Evolutionary conservation across 306 rosid genomes (phyloP).

Genomic region (Acacia melanoxylon): DNA sequence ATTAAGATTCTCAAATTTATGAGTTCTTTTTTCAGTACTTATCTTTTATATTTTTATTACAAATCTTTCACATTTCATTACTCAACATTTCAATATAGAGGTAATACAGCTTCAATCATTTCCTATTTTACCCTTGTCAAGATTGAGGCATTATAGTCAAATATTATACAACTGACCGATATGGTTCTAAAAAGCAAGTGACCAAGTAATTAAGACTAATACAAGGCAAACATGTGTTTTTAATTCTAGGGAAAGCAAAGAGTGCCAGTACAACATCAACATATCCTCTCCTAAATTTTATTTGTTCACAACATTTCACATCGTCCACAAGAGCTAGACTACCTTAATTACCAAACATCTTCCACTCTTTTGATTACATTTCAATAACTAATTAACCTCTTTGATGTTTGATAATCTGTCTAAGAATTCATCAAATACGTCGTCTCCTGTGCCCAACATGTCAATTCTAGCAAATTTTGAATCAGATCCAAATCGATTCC

Average conservation of each 20-base stretch:
- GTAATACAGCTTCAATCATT: too few species aligned
- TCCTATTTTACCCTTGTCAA: too few species aligned
- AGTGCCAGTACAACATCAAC: neutral
- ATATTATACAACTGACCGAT: too few species aligned
- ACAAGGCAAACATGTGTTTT: neutral
- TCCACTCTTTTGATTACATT: neutral
- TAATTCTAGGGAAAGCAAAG: neutral
- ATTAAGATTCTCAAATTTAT: too few species aligned
- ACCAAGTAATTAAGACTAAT: too few species aligned
- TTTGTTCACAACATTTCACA: neutral
- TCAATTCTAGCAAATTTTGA: constrained; percentile 53
- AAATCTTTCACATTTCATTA: too few species aligned
- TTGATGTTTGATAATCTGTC: constrained; percentile 43
- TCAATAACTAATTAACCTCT: neutral
- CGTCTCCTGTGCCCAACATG: constrained; percentile 49
- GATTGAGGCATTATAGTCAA: too few species aligned
- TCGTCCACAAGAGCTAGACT: neutral
- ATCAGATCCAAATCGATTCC: constrained; percentile 60
- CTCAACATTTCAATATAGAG: too few species aligned
- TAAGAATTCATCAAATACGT: constrained; percentile 43
- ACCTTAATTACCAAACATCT: neutral
- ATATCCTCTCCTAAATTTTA: neutral
- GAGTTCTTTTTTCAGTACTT: too few species aligned
- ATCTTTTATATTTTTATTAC: too few species aligned
- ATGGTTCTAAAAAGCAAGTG: too few species aligned